A percentile compares a stretch with the other conserved stretches of the same genome.
Evolutionary conservation across 2,329 filamentous ascomycete genomes (phyloP).

Genomic region (Xylaria sp.): DNA sequence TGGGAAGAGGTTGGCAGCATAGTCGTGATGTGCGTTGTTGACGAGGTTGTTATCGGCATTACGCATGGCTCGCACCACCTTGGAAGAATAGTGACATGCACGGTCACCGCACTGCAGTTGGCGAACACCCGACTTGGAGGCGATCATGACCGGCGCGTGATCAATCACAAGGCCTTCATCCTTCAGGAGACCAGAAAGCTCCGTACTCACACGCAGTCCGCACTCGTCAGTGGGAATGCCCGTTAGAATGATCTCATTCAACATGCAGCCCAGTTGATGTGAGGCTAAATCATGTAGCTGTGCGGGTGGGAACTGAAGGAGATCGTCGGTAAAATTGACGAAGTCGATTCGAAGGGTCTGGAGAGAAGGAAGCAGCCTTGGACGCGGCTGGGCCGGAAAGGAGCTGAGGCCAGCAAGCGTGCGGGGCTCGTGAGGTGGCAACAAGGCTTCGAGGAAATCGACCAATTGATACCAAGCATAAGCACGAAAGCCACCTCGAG

Average conservation of each 20-base stretch:
- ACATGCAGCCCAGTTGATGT: constrained; percentile 48
- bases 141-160: constrained; percentile 40
- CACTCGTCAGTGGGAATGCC: constrained; percentile 47
- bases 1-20: constrained; percentile 33
- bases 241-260: constrained; percentile 50
- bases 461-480: constrained; percentile 51
- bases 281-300: constrained; percentile 49
- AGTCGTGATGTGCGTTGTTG: constrained; percentile 24
- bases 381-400: constrained; percentile 24
- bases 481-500: constrained; percentile 48
- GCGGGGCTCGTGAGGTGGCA: constrained; percentile 45
- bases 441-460: constrained; percentile 47
- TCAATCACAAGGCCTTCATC: constrained; percentile 49
- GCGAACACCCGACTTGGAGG: constrained; percentile 37
- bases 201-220: constrained; percentile 42
- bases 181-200: constrained; percentile 48
- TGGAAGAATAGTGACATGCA: constrained; percentile 34
- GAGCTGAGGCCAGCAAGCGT: constrained; percentile 21
- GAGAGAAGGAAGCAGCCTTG: constrained; percentile 44
- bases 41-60: constrained; percentile 27
- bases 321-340: constrained; percentile 47
- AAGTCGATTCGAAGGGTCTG: constrained; percentile 47
- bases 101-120: constrained; percentile 34
- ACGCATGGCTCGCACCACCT: constrained; percentile 41
- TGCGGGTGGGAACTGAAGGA: constrained; percentile 41